Evolutionary conservation across 2,329 filamentous ascomycete genomes (phyloP), one percentile per base, ranked within the genome.

Genomic region (Penicillium sp.): DNA sequence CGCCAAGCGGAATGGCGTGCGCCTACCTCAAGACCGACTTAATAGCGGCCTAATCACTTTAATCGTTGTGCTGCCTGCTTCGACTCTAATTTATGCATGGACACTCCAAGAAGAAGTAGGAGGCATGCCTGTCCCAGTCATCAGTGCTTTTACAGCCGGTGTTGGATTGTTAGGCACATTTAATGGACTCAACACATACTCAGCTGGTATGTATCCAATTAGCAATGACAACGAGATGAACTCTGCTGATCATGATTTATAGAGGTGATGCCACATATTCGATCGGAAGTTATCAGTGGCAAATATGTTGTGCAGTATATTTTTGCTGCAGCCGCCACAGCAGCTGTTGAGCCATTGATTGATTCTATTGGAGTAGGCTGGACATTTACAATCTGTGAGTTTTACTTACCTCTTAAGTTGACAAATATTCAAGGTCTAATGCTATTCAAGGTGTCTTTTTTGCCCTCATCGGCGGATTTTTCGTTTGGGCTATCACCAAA

Each of bases 301-400:
- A 94, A 94, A 68, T 94, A 92, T 69, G 84, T 90, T 56, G 77
- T 90, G 30, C 80, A 90, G 21, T 94, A 93, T 70, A 65, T 91
- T 3, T 89, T 91, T 56, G 89, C 85, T 1, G 89, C 88, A 9
- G 76, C 81, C 3, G 87, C 83, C 0, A 88, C 84, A 6, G 89
- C 87, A 0, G 82, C 84, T 0, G 88, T 89, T 52, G 75, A 93
- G 46, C 90, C 90, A 0, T 83, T 87, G 8, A 82, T 92, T 24
- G 75, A 89, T 52, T 75, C 71, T 21, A 88, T 93, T 49, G 90
- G 90, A 4, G 85, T 93, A 0, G 90, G 90, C 0, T 91, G 88
- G 87, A 91, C 91, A 67, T 86, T 83, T 51, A 92, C 89, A 0
- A 86, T 91, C 51, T 83, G 80, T 62, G 78, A 81, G 6, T 58